Conservation (phyloP, 768 basidiomycete genomes). For the Sarcodon sp. region DNA sequence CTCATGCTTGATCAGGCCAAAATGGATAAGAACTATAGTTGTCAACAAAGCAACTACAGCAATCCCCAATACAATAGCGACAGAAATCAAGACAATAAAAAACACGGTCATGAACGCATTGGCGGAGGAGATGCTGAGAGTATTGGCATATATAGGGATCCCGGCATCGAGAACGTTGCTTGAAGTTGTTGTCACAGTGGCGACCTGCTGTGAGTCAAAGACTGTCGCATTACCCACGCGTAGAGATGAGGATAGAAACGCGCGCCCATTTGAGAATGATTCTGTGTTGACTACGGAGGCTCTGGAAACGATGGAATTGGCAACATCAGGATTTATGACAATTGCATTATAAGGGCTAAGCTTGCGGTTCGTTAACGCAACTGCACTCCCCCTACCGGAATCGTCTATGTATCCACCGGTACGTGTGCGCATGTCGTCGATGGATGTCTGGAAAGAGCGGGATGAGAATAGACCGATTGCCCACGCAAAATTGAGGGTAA, state of each 20-base stretch:
- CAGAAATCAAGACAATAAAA: conserved; percentile 52
- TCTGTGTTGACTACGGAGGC: not conserved
- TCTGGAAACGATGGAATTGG: conserved; percentile 3
- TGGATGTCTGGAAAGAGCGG: conserved; percentile 59
- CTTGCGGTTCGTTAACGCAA: conserved; percentile 70
- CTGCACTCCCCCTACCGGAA: conserved; percentile 37
- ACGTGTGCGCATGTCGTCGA: conserved; percentile 68
- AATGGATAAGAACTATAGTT: no score
- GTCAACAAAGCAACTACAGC: conserved; percentile 22
- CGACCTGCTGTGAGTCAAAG: conserved; percentile 6
- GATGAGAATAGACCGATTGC: conserved; percentile 59
- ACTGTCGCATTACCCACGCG: no score
- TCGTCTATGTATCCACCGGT: conserved; percentile 72
- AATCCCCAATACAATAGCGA: conserved; percentile 41
- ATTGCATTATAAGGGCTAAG: conserved; percentile 63
- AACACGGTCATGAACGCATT: conserved; percentile 92
- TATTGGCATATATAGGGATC: conserved; percentile 71
- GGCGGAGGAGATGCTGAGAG: conserved; percentile 64
- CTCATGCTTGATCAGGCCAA: not conserved
- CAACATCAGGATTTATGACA: not conserved
- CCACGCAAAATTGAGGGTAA: conserved; percentile 84
- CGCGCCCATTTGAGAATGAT: not conserved
- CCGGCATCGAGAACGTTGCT: conserved; percentile 67
- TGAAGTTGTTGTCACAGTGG: conserved; percentile 45
- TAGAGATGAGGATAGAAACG: not conserved